Percentiles rank a stretch among this genome's conserved stretches.
Evolutionary conservation across 345 rosid genomes (phyloP).

Genomic region (Clarkia xantiana): DNA sequence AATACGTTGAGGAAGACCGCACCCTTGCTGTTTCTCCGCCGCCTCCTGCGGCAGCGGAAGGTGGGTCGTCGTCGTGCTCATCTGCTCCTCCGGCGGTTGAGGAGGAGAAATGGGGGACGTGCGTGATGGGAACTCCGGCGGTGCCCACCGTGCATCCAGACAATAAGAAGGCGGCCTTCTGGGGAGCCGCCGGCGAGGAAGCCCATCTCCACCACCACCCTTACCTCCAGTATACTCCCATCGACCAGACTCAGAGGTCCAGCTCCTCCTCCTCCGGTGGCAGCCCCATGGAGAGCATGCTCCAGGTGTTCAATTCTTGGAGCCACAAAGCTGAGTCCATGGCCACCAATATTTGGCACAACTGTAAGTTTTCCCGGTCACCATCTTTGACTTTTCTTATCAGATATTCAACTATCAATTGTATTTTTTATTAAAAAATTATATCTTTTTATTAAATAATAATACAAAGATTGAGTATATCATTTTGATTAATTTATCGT

Average conservation of each 20-base stretch:
- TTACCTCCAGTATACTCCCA: conserved; percentile 25
- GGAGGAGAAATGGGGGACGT: conserved; percentile 37
- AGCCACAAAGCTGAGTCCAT: conserved; percentile 33
- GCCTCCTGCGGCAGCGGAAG: background rate
- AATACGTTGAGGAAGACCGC: too few relatives aligned
- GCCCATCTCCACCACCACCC: conserved; percentile 27
- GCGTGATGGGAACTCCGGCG: conserved; percentile 43
- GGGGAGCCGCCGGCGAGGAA: conserved; percentile 25
- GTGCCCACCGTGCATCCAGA: conserved; percentile 42
- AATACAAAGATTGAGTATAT: too few relatives aligned
- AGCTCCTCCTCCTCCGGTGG: conserved; percentile 8
- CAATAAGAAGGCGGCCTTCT: conserved; percentile 44
- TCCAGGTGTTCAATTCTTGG: conserved; percentile 33
- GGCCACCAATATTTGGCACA: conserved; percentile 46
- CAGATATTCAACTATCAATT: too few relatives aligned
- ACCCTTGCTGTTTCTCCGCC: background rate
- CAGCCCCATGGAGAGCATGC: conserved; percentile 36
- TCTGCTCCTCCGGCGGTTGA: background rate
- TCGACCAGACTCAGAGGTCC: conserved; percentile 16
- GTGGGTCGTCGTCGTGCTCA: conserved; percentile 6
- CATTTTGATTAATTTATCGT: too few relatives aligned
- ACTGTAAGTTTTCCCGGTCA: conserved; percentile 14
- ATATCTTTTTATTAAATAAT: too few relatives aligned
- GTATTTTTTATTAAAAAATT: too few relatives aligned
- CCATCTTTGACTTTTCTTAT: too few relatives aligned